These are phyloP conservation scores for Daldinia sp. DNA, from an alignment of 2,329 filamentous ascomycete species.

Conservation along the genomic window DNA sequence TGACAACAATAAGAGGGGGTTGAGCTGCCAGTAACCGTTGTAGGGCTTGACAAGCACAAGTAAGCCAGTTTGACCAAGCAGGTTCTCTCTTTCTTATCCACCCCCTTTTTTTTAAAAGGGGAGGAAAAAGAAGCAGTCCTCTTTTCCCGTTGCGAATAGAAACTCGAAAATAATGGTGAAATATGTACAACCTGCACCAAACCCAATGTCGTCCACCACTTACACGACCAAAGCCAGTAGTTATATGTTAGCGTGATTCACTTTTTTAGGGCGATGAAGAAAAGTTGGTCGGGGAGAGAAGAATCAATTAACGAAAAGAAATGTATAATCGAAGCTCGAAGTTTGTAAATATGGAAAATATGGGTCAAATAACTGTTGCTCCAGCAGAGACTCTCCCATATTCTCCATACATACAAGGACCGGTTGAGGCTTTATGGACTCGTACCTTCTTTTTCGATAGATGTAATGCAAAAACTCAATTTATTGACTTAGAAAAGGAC, in stretches of 20 bases:
- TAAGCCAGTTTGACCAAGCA: background rate
- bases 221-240: constrained; percentile 31
- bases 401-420: background rate
- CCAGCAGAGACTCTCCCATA: background rate
- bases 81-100: constrained; percentile 3
- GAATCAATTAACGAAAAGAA: constrained; percentile 21
- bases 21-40: constrained; percentile 24
- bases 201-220: constrained; percentile 28
- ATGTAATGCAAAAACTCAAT: constrained; percentile 34
- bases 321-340: constrained; percentile 7
- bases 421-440: constrained; percentile 17
- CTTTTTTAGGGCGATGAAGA: constrained; percentile 21
- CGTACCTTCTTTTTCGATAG: constrained; percentile 33
- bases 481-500: constrained; percentile 25
- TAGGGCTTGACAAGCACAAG: constrained; percentile 24
- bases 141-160: constrained; percentile 11
- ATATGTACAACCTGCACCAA: constrained; percentile 11
- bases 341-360: constrained; percentile 3
- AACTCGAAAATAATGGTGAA: constrained; percentile 13
- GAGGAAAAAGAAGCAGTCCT: background rate
- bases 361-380: constrained; percentile 6
- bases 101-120: constrained; percentile 1
- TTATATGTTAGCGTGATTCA: constrained; percentile 35
- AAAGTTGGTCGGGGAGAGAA: constrained; percentile 3
- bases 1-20: constrained; percentile 16